A percentile compares a stretch with the other conserved stretches of the same genome.
Conservation (phyloP, 176 grass and related monocot genomes). For the Ampelocalamus luodianensis region DNA sequence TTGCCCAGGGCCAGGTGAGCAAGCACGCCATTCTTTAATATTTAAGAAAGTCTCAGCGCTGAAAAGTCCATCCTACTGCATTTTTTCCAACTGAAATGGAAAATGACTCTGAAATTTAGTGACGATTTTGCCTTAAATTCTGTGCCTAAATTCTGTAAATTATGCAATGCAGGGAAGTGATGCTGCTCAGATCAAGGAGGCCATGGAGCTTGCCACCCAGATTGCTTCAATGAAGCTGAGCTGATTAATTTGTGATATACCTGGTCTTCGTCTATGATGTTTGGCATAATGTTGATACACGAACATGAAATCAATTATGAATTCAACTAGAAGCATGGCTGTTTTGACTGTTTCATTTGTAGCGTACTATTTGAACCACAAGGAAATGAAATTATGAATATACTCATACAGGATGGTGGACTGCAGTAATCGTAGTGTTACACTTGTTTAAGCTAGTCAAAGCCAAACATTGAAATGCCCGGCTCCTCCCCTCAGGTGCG, state of each 20-base stretch:
- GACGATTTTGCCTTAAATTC: neutral
- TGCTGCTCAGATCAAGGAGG: conserved; percentile 65
- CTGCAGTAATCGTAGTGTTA: neutral
- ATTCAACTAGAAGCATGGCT: neutral
- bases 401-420: neutral
- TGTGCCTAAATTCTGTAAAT: conserved; percentile 28
- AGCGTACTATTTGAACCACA: neutral
- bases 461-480: too few relatives aligned
- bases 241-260: neutral
- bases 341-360: neutral
- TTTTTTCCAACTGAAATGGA: too few relatives aligned
- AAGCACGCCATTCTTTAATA: neutral
- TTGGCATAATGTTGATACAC: neutral
- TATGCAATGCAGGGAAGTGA: conserved; percentile 69
- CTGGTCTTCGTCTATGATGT: too few relatives aligned
- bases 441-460: neutral
- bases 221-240: conserved; percentile 75
- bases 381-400: neutral
- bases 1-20: conserved; percentile 89
- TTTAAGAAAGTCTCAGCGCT: neutral
- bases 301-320: conserved; percentile 8
- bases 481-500: too few relatives aligned
- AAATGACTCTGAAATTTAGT: too few relatives aligned
- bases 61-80: too few relatives aligned
- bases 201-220: conserved; percentile 72